Conservation (phyloP, 1,139 yeast species). For the Zygosaccharomyces sapae region DNA sequence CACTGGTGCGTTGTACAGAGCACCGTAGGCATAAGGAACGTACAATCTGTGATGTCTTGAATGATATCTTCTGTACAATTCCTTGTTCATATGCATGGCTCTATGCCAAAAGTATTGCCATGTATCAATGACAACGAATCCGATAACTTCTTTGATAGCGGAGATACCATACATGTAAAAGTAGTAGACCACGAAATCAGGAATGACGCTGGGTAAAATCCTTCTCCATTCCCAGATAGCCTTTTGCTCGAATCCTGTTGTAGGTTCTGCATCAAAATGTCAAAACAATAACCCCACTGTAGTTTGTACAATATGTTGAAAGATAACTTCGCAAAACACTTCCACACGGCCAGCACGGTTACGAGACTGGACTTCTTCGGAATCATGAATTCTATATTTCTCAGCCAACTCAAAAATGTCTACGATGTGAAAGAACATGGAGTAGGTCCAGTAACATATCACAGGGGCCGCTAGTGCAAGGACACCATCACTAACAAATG, state of each 20-base stretch:
- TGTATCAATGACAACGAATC: constrained; percentile 75
- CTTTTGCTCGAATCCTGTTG: constrained; percentile 69
- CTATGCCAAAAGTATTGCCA: constrained; percentile 95
- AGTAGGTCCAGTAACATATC: constrained; percentile 76
- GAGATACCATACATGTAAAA: constrained; percentile 62
- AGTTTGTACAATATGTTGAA: constrained; percentile 83
- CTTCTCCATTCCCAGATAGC: constrained; percentile 64
- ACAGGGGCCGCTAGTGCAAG: constrained; percentile 73
- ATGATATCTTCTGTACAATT: constrained; percentile 74
- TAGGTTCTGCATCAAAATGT: constrained; percentile 56
- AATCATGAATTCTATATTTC: constrained; percentile 82
- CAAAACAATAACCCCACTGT: constrained; percentile 56
- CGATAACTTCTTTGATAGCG: constrained; percentile 49
- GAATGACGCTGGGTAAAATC: constrained; percentile 40
- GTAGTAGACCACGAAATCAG: constrained; percentile 45
- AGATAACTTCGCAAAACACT: constrained; percentile 73
- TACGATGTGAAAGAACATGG: constrained; percentile 66
- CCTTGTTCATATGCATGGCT: constrained; percentile 77
- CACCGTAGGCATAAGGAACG: constrained; percentile 96
- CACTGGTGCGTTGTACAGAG: constrained; percentile 85
- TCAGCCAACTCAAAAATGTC: constrained; percentile 75
- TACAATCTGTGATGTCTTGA: constrained; percentile 91
- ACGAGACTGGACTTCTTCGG: constrained; percentile 71
- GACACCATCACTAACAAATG: constrained; percentile 50
- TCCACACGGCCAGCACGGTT: constrained; percentile 68